phyloP scores from a whole-genome alignment of 2,329 filamentous ascomycete genomes.

The Gnomoniopsis smithogilvyi region DNA sequence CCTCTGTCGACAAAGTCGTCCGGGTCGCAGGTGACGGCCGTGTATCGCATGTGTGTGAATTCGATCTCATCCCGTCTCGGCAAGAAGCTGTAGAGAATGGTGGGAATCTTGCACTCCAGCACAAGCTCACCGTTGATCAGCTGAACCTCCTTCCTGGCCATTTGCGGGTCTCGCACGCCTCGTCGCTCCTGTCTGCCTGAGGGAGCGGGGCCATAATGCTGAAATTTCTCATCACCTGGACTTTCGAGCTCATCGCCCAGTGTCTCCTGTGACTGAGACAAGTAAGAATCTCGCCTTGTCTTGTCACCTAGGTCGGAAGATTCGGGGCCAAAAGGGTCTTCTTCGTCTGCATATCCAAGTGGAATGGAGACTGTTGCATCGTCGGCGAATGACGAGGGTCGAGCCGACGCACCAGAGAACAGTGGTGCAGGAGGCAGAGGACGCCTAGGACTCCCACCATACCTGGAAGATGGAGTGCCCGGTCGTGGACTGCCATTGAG shows the following conservation, averaged over 20 bases:
- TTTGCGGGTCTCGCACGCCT: conserved; percentile 82
- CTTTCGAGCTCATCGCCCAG: conserved; percentile 42
- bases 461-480: conserved; percentile 84
- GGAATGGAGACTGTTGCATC: conserved; percentile 73
- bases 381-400: conserved; percentile 55
- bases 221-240: conserved; percentile 53
- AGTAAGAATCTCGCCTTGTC: conserved; percentile 58
- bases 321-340: conserved; percentile 72
- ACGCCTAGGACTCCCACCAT: conserved; percentile 81
- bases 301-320: conserved; percentile 46
- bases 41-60: conserved; percentile 99
- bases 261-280: conserved; percentile 49
- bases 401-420: conserved; percentile 56
- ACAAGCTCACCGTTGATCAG: conserved; percentile 98
- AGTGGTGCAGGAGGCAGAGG: conserved; percentile 86
- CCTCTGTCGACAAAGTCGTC: conserved; percentile 87
- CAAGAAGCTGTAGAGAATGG: conserved; percentile 94
- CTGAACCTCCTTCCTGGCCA: conserved; percentile 89
- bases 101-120: conserved; percentile 97
- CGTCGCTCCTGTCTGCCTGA: conserved; percentile 82
- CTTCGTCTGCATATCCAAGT: conserved; percentile 55
- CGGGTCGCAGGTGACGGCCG: conserved; percentile 95
- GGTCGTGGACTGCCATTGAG: conserved; percentile 87
- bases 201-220: conserved; percentile 85
- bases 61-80: conserved; percentile 90